Base-by-base conservation (phyloP, 2,329 filamentous ascomycete genomes). In the Penicillium rolfsii region DNA sequence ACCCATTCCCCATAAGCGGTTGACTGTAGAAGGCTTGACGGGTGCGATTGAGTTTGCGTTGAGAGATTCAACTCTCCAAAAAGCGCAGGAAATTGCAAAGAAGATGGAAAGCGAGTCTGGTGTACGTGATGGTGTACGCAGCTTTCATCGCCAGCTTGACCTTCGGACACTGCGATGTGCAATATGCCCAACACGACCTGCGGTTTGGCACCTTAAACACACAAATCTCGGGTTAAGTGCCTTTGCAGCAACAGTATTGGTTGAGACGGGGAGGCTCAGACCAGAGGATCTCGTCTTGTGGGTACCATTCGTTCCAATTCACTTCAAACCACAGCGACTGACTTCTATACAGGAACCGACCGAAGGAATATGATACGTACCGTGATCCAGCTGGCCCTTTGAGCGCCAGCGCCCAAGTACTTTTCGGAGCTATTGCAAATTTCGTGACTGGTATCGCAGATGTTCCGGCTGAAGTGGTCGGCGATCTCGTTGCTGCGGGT, bases 401-500 rank as follows among this genome's bases (percentile, higher is more conserved):
- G 26, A 88, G 89, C 14, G 91, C 91, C 22, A 90, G 87, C 16
- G 88, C 91, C 0, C 86, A 87, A 48, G 91, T 93, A 0, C 77
- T 97, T 0, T 80, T 96, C n/a, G 90, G 90, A 5, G 94, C 93
- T n/a, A 81, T 95, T 50, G 88, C 89, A 28, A 89, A 85, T 41
- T 88, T 97, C 59, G 86, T 91, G 70, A 90, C 96, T 84, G 91
- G 91, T 1, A 83, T 96, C 43, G 91, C 91, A 0, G 92, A 96
- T 70, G 81, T 88, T 48, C 86, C 86, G 0, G 79, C 82, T 16
- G 83, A 86, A 49, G 81, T 87, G 4, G 36, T 65, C 8, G 40
- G 33, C 1, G 67, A 70, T 43, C 9, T 70, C 3, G 80, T 93
- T 8, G 87, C 88, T 0, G 84, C 83, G 28, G 85, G 67, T 43